These are phyloP conservation scores for Talaromyces liani DNA, from an alignment of 495 filamentous ascomycete genomes.

Conservation along the genomic window DNA sequence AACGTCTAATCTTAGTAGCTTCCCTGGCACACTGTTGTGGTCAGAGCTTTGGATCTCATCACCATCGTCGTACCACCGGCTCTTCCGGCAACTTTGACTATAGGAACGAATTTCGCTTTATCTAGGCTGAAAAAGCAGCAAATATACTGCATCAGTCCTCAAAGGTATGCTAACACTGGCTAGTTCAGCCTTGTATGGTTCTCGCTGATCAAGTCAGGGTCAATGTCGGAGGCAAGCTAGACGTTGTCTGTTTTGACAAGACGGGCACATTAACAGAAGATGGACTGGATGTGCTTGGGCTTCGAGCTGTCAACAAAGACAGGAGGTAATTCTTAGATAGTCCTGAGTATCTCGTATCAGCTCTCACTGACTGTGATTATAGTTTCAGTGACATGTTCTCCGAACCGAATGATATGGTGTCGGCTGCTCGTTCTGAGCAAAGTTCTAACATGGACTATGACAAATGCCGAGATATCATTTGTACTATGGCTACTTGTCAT, in stretches of 20 bases:
- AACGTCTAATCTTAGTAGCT: conserved; percentile 38
- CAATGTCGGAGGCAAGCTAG: conserved; percentile 92
- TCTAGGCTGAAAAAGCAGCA: conserved; percentile 74
- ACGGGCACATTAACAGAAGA: conserved; percentile 97
- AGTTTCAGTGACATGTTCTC: conserved; percentile 57
- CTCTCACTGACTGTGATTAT: conserved; percentile 11
- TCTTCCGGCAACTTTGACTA: conserved; percentile 91
- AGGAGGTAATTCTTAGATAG: conserved; percentile 30
- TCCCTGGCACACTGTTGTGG: conserved; percentile 80
- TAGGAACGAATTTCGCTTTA: conserved; percentile 93
- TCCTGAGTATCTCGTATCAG: background rate
- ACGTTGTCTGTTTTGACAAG: conserved; percentile 97
- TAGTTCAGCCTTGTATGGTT: background rate
- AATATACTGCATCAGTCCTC: conserved; percentile 97
- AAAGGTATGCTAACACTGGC: conserved; percentile 41
- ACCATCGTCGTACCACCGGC: conserved; percentile 98
- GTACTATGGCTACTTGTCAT: conserved; percentile 97
- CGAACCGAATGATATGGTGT: conserved; percentile 47
- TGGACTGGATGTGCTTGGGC: conserved; percentile 88
- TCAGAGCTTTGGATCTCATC: conserved; percentile 89
- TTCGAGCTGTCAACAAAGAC: conserved; percentile 63
- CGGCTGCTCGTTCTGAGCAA: conserved; percentile 43
- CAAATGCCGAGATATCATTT: conserved; percentile 62
- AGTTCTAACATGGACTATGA: conserved; percentile 37
- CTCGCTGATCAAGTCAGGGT: conserved; percentile 43